These are phyloP conservation scores for Ogataea ramenticola DNA, from an alignment of 805 yeast species.

Conservation along the genomic window DNA sequence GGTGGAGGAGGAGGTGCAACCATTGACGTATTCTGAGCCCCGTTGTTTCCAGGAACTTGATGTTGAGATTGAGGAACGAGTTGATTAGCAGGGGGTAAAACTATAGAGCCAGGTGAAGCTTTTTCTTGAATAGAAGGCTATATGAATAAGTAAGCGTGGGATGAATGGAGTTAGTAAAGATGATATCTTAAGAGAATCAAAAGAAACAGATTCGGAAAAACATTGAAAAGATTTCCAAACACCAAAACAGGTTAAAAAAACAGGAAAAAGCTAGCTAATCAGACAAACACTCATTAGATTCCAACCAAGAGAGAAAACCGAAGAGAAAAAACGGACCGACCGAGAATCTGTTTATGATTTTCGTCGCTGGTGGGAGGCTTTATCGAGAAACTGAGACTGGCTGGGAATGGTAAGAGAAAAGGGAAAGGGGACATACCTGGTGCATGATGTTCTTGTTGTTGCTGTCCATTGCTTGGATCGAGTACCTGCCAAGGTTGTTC, in stretches of 20 bases:
- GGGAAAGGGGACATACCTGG: not conserved
- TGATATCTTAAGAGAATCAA: not conserved
- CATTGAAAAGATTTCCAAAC: too few relatives aligned
- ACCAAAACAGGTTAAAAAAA: too few relatives aligned
- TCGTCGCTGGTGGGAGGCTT: too few relatives aligned
- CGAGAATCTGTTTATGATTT: too few relatives aligned
- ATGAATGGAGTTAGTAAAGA: conserved; percentile 5
- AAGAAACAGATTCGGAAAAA: not conserved
- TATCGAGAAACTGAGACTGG: too few relatives aligned
- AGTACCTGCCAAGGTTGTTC: conserved; percentile 38
- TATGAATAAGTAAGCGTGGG: conserved; percentile 11
- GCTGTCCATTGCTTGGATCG: conserved; percentile 41
- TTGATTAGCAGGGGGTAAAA: conserved; percentile 23
- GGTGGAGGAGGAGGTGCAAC: not conserved
- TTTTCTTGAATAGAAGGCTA: conserved; percentile 16
- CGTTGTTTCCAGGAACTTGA: not conserved
- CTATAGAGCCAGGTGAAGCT: not conserved
- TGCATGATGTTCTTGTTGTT: too few relatives aligned
- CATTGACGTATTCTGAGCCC: not conserved
- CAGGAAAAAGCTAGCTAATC: too few relatives aligned
- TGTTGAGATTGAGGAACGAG: conserved; percentile 7
- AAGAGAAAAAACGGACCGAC: too few relatives aligned
- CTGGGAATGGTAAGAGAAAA: not conserved
- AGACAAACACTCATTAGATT: too few relatives aligned
- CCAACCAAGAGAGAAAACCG: too few relatives aligned